These are phyloP conservation scores for Lachnellula willkommii DNA, from an alignment of 2,329 filamentous ascomycete genomes.

Conservation along the genomic window DNA sequence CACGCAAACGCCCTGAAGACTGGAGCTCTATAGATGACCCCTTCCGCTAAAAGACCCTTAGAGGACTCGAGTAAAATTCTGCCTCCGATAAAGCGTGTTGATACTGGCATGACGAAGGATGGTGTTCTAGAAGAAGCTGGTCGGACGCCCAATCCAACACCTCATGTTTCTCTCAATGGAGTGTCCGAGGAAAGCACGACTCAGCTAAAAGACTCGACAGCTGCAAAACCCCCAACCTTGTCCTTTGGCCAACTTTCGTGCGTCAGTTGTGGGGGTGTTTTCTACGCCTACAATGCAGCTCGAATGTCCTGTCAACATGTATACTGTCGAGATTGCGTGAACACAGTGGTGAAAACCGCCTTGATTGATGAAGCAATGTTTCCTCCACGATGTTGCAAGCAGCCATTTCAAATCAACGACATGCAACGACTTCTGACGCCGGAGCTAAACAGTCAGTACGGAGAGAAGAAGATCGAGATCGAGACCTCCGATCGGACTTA, in stretches of 20 bases:
- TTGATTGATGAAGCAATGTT: conserved; percentile 4
- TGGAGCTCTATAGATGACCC: not conserved
- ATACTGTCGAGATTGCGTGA: conserved; percentile 5
- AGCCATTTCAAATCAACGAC: conserved; percentile 4
- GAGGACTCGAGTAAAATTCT: not conserved
- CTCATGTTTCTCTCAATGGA: not conserved
- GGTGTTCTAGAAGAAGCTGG: not conserved
- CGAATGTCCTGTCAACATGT: conserved; percentile 4
- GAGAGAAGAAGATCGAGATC: conserved; percentile 43
- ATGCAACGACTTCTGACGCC: conserved; percentile 2
- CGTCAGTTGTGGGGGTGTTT: not conserved
- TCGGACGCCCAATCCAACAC: no score
- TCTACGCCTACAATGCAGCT: not conserved
- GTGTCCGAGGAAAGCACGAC: not conserved
- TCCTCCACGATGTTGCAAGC: conserved; percentile 8
- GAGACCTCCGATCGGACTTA: conserved; percentile 44
- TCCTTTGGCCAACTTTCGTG: not conserved
- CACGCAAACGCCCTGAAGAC: not conserved
- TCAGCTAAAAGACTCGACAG: not conserved
- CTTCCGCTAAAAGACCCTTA: not conserved
- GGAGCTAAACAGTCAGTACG: conserved; percentile 30
- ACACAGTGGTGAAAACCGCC: conserved; percentile 3
- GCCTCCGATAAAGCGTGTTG: not conserved
- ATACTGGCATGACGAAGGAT: not conserved
- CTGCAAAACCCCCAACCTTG: not conserved